These are phyloP conservation scores for Escovopsis weberi DNA, from an alignment of 2,329 filamentous ascomycete species.

Conservation along the genomic window DNA sequence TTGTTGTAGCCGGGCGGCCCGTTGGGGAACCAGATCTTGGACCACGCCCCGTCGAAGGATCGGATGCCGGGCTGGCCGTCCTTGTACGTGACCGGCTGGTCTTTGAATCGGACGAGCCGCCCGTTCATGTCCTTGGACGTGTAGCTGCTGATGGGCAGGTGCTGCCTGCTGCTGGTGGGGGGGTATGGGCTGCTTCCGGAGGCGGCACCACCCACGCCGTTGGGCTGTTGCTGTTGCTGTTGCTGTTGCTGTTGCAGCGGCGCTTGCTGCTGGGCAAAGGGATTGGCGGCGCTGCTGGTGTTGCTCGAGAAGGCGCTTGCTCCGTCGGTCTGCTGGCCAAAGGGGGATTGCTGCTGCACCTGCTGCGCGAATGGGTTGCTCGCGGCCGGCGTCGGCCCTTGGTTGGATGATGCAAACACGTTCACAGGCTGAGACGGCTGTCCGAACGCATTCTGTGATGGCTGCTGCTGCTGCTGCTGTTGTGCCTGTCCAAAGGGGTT, in stretches of 20 bases:
- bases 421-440: conserved; percentile 4
- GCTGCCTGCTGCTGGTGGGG: conserved; percentile 28
- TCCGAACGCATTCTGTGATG: conserved; percentile 14
- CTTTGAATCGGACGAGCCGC: conserved; percentile 45
- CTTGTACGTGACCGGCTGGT: conserved; percentile 46
- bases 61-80: conserved; percentile 30
- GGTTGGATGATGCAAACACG: neutral
- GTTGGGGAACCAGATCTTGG: conserved; percentile 58
- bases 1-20: conserved; percentile 50
- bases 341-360: conserved; percentile 1
- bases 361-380: conserved; percentile 14
- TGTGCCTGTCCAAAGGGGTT: conserved; percentile 12
- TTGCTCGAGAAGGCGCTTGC: conserved; percentile 9
- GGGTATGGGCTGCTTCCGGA: conserved; percentile 25
- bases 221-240: conserved; percentile 8
- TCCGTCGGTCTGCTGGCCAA: conserved; percentile 15
- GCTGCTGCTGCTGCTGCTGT: neutral
- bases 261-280: conserved; percentile 15
- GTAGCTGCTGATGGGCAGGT: conserved; percentile 31
- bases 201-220: neutral
- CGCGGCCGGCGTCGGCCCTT: conserved; percentile 1
- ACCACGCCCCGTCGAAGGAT: conserved; percentile 39
- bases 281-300: conserved; percentile 10
- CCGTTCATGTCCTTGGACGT: conserved; percentile 26
- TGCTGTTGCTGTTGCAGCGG: conserved; percentile 11